Evolutionary conservation across 2,329 filamentous ascomycete species (phyloP).

Genomic region (Botrytis aclada): DNA sequence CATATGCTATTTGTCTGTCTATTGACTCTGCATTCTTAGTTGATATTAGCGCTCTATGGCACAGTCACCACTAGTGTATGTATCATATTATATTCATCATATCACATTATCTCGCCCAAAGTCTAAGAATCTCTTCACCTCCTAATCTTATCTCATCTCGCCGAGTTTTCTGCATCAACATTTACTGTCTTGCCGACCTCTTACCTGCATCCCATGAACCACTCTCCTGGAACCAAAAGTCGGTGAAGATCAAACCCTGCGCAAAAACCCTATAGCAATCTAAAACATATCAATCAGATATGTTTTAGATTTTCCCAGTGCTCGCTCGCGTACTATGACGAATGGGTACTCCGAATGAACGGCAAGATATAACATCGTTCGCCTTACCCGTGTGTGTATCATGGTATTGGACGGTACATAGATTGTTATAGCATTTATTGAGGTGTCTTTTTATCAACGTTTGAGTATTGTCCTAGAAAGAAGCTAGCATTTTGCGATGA

Average conservation of each 20-base stretch:
- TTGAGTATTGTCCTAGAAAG: neutral
- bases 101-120: neutral
- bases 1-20: neutral
- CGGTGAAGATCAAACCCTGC: conserved; percentile 7
- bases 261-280: neutral
- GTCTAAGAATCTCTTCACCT: neutral
- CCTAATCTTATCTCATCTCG: neutral
- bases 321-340: neutral
- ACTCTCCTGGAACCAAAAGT: conserved; percentile 14
- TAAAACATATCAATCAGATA: neutral
- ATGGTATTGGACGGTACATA: neutral
- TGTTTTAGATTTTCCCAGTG: neutral
- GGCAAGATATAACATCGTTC: neutral
- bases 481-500: neutral
- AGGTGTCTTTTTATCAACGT: neutral
- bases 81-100: neutral
- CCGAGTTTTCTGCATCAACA: neutral
- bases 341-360: too few species aligned
- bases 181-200: neutral
- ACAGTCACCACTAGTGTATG: neutral
- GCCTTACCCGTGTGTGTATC: neutral
- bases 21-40: neutral
- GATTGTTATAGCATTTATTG: neutral
- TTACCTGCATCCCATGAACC: conserved; percentile 10
- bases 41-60: neutral